phyloP scores from a whole-genome alignment of 2,329 filamentous ascomycete genomes.

The Chaetomium strumarium region DNA sequence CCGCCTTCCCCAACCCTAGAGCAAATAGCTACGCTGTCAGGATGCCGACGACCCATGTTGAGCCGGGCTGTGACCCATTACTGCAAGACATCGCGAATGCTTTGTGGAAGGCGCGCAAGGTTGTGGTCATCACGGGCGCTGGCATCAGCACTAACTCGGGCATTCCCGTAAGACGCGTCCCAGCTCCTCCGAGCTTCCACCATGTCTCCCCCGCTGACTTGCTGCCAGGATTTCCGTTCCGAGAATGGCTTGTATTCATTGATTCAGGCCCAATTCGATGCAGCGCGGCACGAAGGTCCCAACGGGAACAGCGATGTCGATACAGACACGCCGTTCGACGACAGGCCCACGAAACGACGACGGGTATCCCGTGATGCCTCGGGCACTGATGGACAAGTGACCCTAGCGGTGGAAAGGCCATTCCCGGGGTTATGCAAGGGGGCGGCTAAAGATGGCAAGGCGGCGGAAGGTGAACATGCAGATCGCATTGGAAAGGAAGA shows the following conservation, averaged over 20 bases:
- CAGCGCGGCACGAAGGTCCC: slow-evolving; percentile 33
- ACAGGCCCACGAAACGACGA: slow-evolving; percentile 31
- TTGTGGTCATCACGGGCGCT: slow-evolving; percentile 66
- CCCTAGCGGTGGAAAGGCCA: background rate
- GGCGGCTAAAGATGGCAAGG: background rate
- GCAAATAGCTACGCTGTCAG: slow-evolving; percentile 20
- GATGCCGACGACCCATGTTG: slow-evolving; percentile 56
- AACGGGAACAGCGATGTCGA: slow-evolving; percentile 30
- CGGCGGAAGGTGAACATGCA: background rate
- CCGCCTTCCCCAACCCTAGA: background rate
- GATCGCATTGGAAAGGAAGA: too few species aligned
- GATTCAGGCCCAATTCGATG: slow-evolving; percentile 62
- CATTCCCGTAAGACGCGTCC: slow-evolving; percentile 53
- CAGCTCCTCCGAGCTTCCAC: background rate
- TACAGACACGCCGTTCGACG: slow-evolving; percentile 23
- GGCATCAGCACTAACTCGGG: slow-evolving; percentile 72
- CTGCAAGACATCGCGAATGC: slow-evolving; percentile 62
- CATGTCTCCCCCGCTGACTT: slow-evolving; percentile 17
- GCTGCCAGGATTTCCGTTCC: slow-evolving; percentile 60
- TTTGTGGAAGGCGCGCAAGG: slow-evolving; percentile 59
- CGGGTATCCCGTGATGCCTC: slow-evolving; percentile 28
- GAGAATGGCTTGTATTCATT: slow-evolving; percentile 67
- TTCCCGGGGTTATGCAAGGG: slow-evolving; percentile 10
- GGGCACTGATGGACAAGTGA: background rate
- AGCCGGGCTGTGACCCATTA: slow-evolving; percentile 43